phyloP scores from a whole-genome alignment of 495 filamentous ascomycete genomes.

The Pyronema domesticum region DNA sequence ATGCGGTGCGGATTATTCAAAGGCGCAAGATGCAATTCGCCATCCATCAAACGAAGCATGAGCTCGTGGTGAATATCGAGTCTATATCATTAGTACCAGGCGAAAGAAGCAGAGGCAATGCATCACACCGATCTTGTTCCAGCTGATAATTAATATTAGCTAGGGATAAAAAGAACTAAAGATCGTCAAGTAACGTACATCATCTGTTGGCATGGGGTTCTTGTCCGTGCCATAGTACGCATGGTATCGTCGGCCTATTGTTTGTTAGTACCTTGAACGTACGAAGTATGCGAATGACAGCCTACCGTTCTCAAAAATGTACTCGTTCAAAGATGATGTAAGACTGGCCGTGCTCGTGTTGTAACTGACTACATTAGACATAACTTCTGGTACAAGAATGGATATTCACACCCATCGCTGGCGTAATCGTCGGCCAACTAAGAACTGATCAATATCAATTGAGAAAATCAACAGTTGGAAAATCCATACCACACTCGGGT shows the following conservation, averaged over 20 bases:
- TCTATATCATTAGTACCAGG: too few relatives aligned
- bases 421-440: background rate
- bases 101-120: too few relatives aligned
- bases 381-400: too few relatives aligned
- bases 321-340: background rate
- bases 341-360: background rate
- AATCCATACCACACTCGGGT: background rate
- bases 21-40: background rate
- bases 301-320: background rate
- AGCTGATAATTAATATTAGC: too few relatives aligned
- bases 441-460: background rate
- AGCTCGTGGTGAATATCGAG: background rate
- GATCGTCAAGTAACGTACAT: background rate
- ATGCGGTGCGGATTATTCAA: background rate
- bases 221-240: background rate
- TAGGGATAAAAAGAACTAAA: too few relatives aligned
- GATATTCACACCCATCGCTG: background rate
- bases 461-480: background rate
- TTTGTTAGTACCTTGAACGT: too few relatives aligned
- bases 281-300: background rate
- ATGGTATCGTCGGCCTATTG: background rate
- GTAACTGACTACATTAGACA: background rate
- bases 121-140: too few relatives aligned
- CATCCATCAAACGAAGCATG: background rate
- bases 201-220: background rate